Evolutionary conservation across 805 yeast genomes (phyloP).

Genomic region (Priceomyces fermenticarens): DNA sequence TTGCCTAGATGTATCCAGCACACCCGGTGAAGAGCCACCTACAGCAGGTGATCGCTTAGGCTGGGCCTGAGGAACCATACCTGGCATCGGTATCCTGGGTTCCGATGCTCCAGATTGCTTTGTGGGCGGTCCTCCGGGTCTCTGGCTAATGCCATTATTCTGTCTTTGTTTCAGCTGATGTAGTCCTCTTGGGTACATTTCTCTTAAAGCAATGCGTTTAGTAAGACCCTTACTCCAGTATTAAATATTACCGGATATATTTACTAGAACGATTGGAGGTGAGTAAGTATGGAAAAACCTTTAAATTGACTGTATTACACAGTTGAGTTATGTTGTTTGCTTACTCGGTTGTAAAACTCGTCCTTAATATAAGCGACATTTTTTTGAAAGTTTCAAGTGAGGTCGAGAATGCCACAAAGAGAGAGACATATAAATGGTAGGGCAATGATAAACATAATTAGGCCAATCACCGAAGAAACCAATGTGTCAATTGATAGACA

Average conservation of each 20-base stretch:
- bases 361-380: constrained; percentile 7
- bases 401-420: constrained; percentile 2
- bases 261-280: no score
- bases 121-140: neutral
- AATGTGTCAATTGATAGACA: no score
- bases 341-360: constrained; percentile 6
- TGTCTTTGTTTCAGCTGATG: constrained; percentile 5
- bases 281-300: no score
- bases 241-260: neutral
- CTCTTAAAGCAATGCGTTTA: neutral
- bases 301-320: no score
- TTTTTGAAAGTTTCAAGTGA: constrained; percentile 6
- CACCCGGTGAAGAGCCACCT: constrained; percentile 1
- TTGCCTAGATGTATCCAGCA: constrained; percentile 5
- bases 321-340: constrained; percentile 5
- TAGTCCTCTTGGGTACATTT: constrained; percentile 10
- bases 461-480: no score
- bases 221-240: neutral
- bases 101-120: neutral
- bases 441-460: no score
- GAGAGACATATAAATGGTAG: no score
- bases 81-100: constrained; percentile 1
- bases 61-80: neutral
- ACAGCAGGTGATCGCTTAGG: constrained; percentile 3
- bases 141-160: neutral